Conservation (phyloP, 495 filamentous ascomycete genomes). For the Tuber borchii region DNA sequence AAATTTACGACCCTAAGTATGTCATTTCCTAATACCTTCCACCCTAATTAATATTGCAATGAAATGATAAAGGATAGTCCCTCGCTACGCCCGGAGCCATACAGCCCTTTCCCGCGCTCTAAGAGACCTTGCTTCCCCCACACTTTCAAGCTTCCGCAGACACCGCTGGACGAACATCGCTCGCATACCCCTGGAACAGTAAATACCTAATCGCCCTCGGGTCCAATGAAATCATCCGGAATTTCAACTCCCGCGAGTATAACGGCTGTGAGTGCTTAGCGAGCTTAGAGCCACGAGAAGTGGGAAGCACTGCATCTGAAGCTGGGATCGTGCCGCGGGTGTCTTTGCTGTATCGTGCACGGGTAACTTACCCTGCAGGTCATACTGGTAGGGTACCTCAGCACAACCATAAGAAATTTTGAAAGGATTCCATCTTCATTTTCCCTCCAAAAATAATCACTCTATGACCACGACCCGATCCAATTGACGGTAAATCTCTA, state of each 20-base stretch:
- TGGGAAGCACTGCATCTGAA: not conserved
- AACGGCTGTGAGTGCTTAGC: not conserved
- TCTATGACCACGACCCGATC: not conserved
- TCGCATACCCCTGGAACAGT: conserved; percentile 64
- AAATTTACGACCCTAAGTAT: not conserved
- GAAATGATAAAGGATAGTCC: conserved; percentile 20
- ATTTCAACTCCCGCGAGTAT: conserved; percentile 59
- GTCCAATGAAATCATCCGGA: conserved; percentile 79
- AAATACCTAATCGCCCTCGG: conserved; percentile 73
- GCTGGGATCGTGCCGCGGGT: no score
- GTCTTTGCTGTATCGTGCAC: not conserved
- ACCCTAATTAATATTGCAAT: conserved; percentile 15
- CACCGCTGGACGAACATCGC: conserved; percentile 59
- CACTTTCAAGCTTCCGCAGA: conserved; percentile 46
- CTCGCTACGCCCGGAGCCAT: conserved; percentile 29
- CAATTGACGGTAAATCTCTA: not conserved
- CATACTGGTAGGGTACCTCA: not conserved
- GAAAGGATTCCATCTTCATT: not conserved
- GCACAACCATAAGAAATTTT: not conserved
- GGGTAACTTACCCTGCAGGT: no score
- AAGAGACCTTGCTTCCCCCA: not conserved
- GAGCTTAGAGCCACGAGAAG: not conserved
- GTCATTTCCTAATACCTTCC: not conserved
- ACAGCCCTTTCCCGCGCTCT: not conserved
- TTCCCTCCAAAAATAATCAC: not conserved